Evolutionary conservation across 441 rosid species (phyloP), one percentile per base, ranked within the genome.

Genomic region (Gossypium lobatum): DNA sequence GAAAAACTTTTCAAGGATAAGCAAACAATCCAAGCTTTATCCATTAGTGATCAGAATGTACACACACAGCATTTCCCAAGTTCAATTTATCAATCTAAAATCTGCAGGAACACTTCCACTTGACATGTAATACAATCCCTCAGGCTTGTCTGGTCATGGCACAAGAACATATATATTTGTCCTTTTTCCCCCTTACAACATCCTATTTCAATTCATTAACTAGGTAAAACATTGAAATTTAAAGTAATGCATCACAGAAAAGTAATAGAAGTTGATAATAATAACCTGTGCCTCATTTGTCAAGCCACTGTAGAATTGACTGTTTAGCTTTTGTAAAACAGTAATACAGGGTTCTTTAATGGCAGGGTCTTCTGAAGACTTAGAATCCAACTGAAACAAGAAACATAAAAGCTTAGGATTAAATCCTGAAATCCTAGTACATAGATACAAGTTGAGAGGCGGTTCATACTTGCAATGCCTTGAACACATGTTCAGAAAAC

Each of bases 271-370:
- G 63, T 70, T 70, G 11, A 31, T 64, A 63, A 79, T 39, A 67
- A 77, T 77, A 60, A 96, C 99, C 99, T 96, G 98, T 77, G 80
- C 83, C 66, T 91, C 91, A 70, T 83, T 50, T 58, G 78, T 75
- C 85, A 94, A 73, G 23, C 79, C 80, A 71, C 70, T 60, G 81
- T 85, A 92, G 66, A 85, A 81, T 76, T 78, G 85, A 81, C 60
- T 80, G 81, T 78, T 89, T 77, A 94, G 76, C 69, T 89, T 90
- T 78, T 81, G 87, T 83, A 96, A 80, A 74, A 91, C 89, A 58
- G 89, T 80, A 23, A 90, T 69, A 73, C 93, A 88, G 64, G 98
- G 98, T 68, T 85, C 84, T 70, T 77, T 26, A 55, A 89, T 73
- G 46, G 88, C 89, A 80, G 83, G 82, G 76, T 89, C 93, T 70